phyloP scores from a whole-genome alignment of 768 basidiomycete genomes.

The Dictyophora rubrovolvata region DNA sequence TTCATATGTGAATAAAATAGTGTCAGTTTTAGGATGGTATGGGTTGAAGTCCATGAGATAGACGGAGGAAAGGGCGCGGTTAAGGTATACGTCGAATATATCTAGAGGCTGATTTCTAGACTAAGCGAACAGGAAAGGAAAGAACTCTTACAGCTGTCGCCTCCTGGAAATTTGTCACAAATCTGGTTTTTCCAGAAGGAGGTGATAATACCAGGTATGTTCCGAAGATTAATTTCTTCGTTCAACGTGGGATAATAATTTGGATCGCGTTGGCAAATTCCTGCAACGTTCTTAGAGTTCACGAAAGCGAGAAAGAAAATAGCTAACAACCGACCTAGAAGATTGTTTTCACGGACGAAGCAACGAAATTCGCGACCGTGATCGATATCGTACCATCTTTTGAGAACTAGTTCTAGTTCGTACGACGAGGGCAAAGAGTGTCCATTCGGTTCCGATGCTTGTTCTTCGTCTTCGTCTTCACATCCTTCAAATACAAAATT shows the following conservation, averaged over 20 bases:
- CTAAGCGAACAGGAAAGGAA: neutral
- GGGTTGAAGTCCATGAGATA: conserved; percentile 91
- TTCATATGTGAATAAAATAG: conserved; percentile 76
- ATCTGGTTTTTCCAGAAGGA: conserved; percentile 65
- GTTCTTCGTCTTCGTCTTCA: conserved; percentile 15
- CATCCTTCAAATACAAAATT: conserved; percentile 63
- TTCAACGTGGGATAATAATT: conserved; percentile 86
- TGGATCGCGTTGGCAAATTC: conserved; percentile 76
- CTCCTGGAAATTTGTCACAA: conserved; percentile 42
- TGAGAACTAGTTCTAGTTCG: conserved; percentile 72
- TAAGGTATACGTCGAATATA: conserved; percentile 77
- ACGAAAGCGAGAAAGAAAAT: neutral
- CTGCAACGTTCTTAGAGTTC: conserved; percentile 27
- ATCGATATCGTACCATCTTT: conserved; percentile 86
- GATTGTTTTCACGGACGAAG: conserved; percentile 63
- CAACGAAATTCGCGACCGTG: conserved; percentile 80
- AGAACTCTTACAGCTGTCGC: neutral
- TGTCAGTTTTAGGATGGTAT: conserved; percentile 76
- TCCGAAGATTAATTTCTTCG: conserved; percentile 40
- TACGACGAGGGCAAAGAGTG: conserved; percentile 27
- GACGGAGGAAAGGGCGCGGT: conserved; percentile 63
- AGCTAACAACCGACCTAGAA: conserved; percentile 48
- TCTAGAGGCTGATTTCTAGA: conserved; percentile 34
- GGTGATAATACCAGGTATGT: conserved; percentile 41
- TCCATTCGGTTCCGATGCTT: neutral